Evolutionary conservation across 2,329 filamentous ascomycete species (phyloP).

Genomic region (Pleomassaria siparia): DNA sequence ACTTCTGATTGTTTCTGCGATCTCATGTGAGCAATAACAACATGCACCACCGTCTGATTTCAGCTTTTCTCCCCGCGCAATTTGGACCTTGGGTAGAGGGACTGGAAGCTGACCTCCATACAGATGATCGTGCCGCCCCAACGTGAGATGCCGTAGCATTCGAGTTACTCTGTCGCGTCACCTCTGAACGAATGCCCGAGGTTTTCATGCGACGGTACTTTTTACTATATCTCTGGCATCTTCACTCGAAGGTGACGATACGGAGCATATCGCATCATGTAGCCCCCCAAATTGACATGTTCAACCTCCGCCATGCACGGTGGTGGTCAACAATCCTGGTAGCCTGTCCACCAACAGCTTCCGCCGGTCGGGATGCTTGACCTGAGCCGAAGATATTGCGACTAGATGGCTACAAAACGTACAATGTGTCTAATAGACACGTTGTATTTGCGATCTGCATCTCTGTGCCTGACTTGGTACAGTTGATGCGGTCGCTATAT

Average conservation of each 20-base stretch:
- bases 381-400: no score
- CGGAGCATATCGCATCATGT: neutral
- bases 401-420: no score
- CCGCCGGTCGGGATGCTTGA: no score
- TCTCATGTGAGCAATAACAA: slow-evolving; percentile 59
- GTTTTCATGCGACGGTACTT: no score
- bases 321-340: no score
- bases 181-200: neutral
- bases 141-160: neutral
- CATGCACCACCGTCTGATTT: slow-evolving; percentile 64
- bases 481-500: neutral
- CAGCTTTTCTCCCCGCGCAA: slow-evolving; percentile 5
- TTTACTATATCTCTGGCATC: neutral
- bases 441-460: slow-evolving; percentile 4
- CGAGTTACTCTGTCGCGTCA: neutral
- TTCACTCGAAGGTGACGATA: neutral
- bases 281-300: neutral
- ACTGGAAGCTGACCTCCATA: slow-evolving; percentile 21
- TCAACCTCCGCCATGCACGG: no score
- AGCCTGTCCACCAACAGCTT: no score
- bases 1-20: slow-evolving; percentile 58
- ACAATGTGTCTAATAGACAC: slow-evolving; percentile 3
- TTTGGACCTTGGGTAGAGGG: slow-evolving; percentile 5
- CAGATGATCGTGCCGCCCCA: neutral
- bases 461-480: slow-evolving; percentile 1